Evolutionary conservation across 768 basidiomycete genomes (phyloP), one percentile per base, ranked within the genome.

Genomic region (Russula olivacea): DNA sequence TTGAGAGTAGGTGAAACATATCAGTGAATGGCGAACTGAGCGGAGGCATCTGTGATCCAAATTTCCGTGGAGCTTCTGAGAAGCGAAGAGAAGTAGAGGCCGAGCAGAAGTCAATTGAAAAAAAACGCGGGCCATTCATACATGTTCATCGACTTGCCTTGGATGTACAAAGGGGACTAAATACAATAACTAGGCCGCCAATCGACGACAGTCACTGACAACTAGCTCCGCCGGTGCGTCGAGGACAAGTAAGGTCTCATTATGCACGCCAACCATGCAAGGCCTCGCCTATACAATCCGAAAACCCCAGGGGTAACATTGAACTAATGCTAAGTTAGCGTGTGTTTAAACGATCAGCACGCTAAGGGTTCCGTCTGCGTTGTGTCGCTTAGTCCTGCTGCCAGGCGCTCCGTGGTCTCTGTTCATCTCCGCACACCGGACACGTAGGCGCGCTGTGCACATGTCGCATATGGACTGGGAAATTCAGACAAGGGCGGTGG

Each of bases 31-130:
- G 55, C 10, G 28, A 30, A 50, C 40, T 21, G 38, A 34, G 30
- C 28, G 40, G 55, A 49, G 34, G 5, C 7, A 34, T 50, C 41
- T 51, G 21, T 25, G 30, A 43, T 51, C 19, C 30, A 9, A 43
- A 51, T 51, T 32, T 36, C 49, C 40, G 40, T 50, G 32, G 30
- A 40, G 48, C 48, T 57, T 51, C 55, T 55, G 55, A 50, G 61
- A 51, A 51, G 48, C 19, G n/a, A 41, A 28, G 52, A 28, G 43
- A 54, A 61, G 43, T 32, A 51, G 21, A 53, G 21, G 45, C 43
- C 41, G 11, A 45, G 55, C n/a, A 54, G 55, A 55, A 50, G 28
- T 55, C 21, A 52, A 5, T 38, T 50, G 41, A 56, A 41, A 50
- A 38, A 49, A 50, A 38, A 41, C 14, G 11, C 25, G 40, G 55